These are phyloP conservation scores for Neurospora sp. DNA, from an alignment of 495 filamentous ascomycete genomes.

Conservation along the genomic window DNA sequence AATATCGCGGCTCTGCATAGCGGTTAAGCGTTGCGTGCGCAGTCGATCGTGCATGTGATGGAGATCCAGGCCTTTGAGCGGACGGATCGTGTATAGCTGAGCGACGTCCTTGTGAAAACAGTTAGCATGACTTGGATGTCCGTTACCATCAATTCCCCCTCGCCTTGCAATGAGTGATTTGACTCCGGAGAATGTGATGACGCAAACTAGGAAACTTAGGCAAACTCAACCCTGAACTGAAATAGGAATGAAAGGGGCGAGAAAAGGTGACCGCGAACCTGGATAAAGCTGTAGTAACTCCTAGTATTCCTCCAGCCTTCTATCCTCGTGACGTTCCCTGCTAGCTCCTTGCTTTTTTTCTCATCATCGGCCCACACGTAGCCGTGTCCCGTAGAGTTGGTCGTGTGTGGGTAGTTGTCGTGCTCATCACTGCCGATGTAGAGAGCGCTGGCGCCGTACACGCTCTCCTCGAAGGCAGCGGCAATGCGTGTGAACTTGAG, in stretches of 20 bases:
- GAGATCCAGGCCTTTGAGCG: slow-evolving; percentile 76
- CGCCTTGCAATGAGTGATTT: neutral
- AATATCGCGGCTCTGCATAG: slow-evolving; percentile 61
- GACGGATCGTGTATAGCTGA: slow-evolving; percentile 53
- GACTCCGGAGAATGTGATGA: neutral
- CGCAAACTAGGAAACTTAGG: neutral
- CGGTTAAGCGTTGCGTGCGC: slow-evolving; percentile 62
- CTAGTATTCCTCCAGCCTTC: slow-evolving; percentile 94
- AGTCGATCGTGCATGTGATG: slow-evolving; percentile 88
- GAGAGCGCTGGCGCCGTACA: slow-evolving; percentile 85
- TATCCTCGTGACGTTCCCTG: slow-evolving; percentile 80
- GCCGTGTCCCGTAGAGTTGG: slow-evolving; percentile 55
- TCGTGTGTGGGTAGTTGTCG: slow-evolving; percentile 33
- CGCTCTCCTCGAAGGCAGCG: slow-evolving; percentile 88
- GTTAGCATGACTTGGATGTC: neutral
- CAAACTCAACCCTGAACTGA: neutral
- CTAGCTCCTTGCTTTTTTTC: slow-evolving; percentile 72
- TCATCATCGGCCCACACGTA: slow-evolving; percentile 87
- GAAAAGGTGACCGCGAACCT: slow-evolving; percentile 38
- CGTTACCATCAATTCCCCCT: neutral
- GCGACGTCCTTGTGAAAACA: slow-evolving; percentile 44
- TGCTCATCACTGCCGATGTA: slow-evolving; percentile 72
- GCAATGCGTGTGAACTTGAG: slow-evolving; percentile 83
- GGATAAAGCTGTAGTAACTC: slow-evolving; percentile 90
- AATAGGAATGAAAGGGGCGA: neutral